phyloP scores from a whole-genome alignment of 1,139 yeast genomes.

The Nakaseomyces kungkrabaensis region DNA sequence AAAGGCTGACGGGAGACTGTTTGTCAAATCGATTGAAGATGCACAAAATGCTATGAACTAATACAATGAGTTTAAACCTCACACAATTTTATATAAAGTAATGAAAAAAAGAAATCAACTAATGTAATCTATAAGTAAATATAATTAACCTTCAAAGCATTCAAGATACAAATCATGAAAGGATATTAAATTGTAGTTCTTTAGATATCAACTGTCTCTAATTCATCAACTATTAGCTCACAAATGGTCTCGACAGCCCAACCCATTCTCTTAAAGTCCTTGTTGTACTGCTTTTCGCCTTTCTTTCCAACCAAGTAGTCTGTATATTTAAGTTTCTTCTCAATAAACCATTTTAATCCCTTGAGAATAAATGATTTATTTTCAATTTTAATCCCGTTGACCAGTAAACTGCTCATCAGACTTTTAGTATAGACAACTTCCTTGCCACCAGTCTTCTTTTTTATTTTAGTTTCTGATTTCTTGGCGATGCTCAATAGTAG shows the following conservation, averaged over 20 bases:
- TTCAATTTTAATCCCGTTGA: conserved; percentile 46
- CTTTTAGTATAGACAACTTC: conserved; percentile 44
- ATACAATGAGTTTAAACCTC: conserved; percentile 1
- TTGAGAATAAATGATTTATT: conserved; percentile 48
- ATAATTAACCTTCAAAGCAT: neutral
- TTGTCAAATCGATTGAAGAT: conserved; percentile 46
- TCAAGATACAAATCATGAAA: neutral
- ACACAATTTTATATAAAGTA: conserved; percentile 2
- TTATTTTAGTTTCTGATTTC: conserved; percentile 50
- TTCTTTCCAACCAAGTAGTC: conserved; percentile 40
- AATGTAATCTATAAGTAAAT: neutral
- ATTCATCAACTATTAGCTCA: conserved; percentile 11
- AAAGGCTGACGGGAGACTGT: conserved; percentile 54
- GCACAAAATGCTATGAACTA: conserved; percentile 27
- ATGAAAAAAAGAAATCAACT: neutral
- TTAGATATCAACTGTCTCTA: conserved; percentile 4
- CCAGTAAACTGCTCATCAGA: conserved; percentile 42
- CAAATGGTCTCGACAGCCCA: conserved; percentile 40
- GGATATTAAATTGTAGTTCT: neutral
- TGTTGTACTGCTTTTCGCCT: conserved; percentile 29
- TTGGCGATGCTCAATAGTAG: conserved; percentile 59
- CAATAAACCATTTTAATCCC: conserved; percentile 65
- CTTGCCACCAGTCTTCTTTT: conserved; percentile 29
- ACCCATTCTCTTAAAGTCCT: conserved; percentile 50
- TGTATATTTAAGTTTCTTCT: conserved; percentile 42